Base-by-base conservation (phyloP, 129 eudicot genomes). In the Logfia minima region DNA sequence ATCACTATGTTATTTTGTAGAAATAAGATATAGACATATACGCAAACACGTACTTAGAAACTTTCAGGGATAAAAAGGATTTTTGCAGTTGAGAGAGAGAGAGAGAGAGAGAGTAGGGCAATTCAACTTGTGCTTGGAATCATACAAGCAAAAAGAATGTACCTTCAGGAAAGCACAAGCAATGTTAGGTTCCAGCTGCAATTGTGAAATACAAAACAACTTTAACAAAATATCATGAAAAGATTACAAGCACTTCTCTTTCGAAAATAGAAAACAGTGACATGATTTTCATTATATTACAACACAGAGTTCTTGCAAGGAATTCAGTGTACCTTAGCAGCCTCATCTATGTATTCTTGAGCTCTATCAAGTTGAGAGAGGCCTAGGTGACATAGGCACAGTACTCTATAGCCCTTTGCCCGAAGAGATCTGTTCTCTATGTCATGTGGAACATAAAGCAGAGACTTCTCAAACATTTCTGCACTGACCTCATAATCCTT, bases 341-440 rank as follows among this genome's bases (percentile, higher is more conserved):
- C 98, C 85, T 94, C 98, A 39, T 91, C 86, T n/a, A 94, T 94
- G 87, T 94, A 94, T 68, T 94, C 98, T 85, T 89, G 87, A 71
- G 98, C 96, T 86, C 89, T 89, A 83, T 91, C 97, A 66, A 94
- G 92, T 79, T 91, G 96, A 56, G 89, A 81, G 52, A 89, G 92
- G 62, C 92, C 96, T 71, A 94, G 75, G 83, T 91, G 81, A 84
- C 98, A 94, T 48, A 94, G 88, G 74, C 96, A 87, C 24, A 94
- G 72, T 64, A 89, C 97, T 83, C 98, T 86, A 70, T 80, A 94
- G 72, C 98, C 97, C 87, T 94, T 94, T 55, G 98, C 96, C 61
- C 96, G 87, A 70, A 87, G 88, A 81, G 80, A 85, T 84, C 90
- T 91, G 84, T 80, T 87, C 81, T 91, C 97, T 61, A 86, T 70